These are phyloP conservation scores for Diaporthe citriasiana DNA, from an alignment of 2,329 filamentous ascomycete genomes.

Conservation along the genomic window DNA sequence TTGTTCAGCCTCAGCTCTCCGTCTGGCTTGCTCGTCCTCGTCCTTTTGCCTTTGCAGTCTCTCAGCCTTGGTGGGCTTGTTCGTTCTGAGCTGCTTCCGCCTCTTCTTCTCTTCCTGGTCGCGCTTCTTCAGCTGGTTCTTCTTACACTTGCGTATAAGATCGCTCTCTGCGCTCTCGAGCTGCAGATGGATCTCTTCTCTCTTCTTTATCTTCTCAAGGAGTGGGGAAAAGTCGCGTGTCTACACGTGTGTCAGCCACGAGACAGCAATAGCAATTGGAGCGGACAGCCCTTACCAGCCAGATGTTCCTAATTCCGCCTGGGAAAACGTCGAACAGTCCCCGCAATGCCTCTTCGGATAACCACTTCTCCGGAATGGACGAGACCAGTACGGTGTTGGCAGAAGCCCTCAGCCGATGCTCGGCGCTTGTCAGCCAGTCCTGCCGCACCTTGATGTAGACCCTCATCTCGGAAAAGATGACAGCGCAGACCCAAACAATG, in stretches of 20 bases:
- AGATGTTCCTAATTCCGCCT: constrained; percentile 93
- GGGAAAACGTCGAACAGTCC: constrained; percentile 96
- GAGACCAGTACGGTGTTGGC: constrained; percentile 96
- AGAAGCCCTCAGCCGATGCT: constrained; percentile 92
- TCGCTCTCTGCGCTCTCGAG: constrained; percentile 89
- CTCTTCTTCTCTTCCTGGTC: constrained; percentile 75
- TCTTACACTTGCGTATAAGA: constrained; percentile 84
- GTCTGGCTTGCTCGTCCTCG: constrained; percentile 64
- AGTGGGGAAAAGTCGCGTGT: constrained; percentile 90
- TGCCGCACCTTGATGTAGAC: constrained; percentile 95
- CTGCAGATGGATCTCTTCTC: constrained; percentile 77
- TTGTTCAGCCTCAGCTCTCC: constrained; percentile 63
- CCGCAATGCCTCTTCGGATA: constrained; percentile 83
- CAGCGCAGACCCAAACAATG: constrained; percentile 86
- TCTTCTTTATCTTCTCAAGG: constrained; percentile 83
- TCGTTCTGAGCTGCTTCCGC: constrained; percentile 66
- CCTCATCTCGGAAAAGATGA: constrained; percentile 88
- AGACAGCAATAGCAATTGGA: background rate
- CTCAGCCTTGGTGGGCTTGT: constrained; percentile 66
- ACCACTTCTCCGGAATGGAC: constrained; percentile 91
- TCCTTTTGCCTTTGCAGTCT: constrained; percentile 60
- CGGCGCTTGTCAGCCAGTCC: constrained; percentile 92
- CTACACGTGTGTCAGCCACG: background rate
- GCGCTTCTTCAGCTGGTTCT: constrained; percentile 79
- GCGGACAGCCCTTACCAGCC: constrained; percentile 67